phyloP scores from a whole-genome alignment of 495 filamentous ascomycete genomes.

The Lophiostoma macrostomum region DNA sequence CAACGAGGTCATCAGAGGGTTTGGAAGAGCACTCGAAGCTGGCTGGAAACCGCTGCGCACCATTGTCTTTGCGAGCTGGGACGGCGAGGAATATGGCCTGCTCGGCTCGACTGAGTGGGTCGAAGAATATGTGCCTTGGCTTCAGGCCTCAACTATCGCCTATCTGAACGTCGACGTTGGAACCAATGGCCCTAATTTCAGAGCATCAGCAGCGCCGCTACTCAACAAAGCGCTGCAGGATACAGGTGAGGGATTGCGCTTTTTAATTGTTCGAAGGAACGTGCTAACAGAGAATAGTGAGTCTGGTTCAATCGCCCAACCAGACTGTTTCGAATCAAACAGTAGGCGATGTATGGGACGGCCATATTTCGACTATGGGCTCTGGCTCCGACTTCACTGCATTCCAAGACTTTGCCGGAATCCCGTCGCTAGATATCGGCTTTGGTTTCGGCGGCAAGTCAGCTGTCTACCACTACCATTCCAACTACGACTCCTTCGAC shows the following conservation, averaged over 20 bases:
- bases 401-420: constrained; percentile 70
- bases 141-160: constrained; percentile 52
- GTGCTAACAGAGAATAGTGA: constrained; percentile 9
- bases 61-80: constrained; percentile 71
- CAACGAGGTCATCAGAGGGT: constrained; percentile 42
- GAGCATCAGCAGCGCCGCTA: constrained; percentile 68
- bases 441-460: constrained; percentile 47
- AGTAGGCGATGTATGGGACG: constrained; percentile 59
- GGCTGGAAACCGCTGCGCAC: constrained; percentile 51
- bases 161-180: constrained; percentile 73
- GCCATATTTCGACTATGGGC: constrained; percentile 63
- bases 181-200: constrained; percentile 51
- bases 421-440: constrained; percentile 61
- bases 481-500: constrained; percentile 71
- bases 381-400: constrained; percentile 72
- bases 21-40: constrained; percentile 36
- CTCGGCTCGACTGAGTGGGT: constrained; percentile 75
- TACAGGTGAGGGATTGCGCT: constrained; percentile 48
- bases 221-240: constrained; percentile 73
- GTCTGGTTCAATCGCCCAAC: constrained; percentile 73
- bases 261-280: background rate
- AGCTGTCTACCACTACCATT: constrained; percentile 73
- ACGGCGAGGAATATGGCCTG: constrained; percentile 71
- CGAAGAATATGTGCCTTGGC: constrained; percentile 82
- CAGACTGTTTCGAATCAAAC: constrained; percentile 62